These are phyloP conservation scores for Rhododendron mucronatum DNA, from an alignment of 148 eudicot species.

Conservation along the genomic window DNA sequence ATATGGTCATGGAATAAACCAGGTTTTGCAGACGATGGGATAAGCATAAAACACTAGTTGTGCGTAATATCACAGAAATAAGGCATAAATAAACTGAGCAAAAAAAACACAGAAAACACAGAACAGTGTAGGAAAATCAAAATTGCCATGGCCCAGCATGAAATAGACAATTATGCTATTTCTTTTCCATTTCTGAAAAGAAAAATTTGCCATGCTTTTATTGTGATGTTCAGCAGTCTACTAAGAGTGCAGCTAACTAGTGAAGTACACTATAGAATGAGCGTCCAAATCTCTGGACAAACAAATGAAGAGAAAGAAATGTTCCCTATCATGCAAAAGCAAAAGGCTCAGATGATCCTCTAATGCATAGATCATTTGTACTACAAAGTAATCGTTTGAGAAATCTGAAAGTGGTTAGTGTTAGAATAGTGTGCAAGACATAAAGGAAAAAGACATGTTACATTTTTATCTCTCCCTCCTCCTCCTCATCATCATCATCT, in stretches of 20 bases:
- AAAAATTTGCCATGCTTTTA: background rate
- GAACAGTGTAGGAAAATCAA: background rate
- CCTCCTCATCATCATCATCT: background rate
- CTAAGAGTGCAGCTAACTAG: background rate
- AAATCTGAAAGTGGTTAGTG: background rate
- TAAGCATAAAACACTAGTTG: too few relatives aligned
- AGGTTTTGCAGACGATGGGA: too few relatives aligned
- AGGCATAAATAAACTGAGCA: too few relatives aligned
- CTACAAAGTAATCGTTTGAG: too few relatives aligned
- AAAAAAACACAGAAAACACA: too few relatives aligned
- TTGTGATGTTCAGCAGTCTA: background rate
- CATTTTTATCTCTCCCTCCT: background rate
- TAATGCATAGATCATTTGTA: background rate
- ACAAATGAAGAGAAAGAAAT: background rate
- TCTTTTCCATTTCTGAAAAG: background rate
- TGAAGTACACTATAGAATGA: background rate
- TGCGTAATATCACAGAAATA: too few relatives aligned
- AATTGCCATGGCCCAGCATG: background rate
- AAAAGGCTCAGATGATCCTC: too few relatives aligned
- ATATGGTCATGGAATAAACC: too few relatives aligned
- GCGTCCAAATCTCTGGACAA: background rate
- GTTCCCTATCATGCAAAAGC: background rate
- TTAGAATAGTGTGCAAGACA: background rate
- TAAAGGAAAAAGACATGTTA: background rate
- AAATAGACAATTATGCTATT: background rate